Conservation (phyloP, 2,329 filamentous ascomycete genomes). For the Hypoxylon sp. region DNA sequence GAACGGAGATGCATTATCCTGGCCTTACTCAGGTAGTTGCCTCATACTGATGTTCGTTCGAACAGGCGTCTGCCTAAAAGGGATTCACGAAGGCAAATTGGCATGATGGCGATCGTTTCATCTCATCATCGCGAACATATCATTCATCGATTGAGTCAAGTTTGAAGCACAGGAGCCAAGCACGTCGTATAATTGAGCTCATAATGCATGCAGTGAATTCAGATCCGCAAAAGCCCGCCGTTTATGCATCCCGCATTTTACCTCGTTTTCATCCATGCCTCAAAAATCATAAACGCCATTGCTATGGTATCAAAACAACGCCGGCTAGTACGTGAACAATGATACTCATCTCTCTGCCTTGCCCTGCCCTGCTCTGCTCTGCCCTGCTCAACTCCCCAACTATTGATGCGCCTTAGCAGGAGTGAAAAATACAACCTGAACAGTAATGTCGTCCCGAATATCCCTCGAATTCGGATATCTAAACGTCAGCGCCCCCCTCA, state of each 20-base stretch:
- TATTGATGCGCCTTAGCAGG: constrained; percentile 50
- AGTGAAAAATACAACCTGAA: constrained; percentile 86
- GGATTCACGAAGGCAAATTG: not conserved
- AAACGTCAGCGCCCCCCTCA: constrained; percentile 80
- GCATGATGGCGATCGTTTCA: not conserved
- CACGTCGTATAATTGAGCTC: not conserved
- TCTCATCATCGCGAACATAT: not conserved
- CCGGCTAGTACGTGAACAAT: constrained; percentile 11
- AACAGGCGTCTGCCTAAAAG: not conserved
- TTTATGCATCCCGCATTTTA: constrained; percentile 3
- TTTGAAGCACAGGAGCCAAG: not conserved
- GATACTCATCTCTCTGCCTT: not conserved
- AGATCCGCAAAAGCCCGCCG: not conserved
- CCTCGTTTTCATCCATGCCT: constrained; percentile 1
- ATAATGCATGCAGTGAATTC: not conserved
- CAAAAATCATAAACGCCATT: constrained; percentile 16
- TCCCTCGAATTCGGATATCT: constrained; percentile 77
- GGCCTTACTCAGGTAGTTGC: not conserved
- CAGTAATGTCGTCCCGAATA: constrained; percentile 82
- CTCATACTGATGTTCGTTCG: not conserved
- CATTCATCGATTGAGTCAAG: not conserved
- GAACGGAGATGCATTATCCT: not conserved
- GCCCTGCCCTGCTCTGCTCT: no score
- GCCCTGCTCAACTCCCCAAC: not conserved
- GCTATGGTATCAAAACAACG: constrained; percentile 19